Evolutionary conservation across 1,139 yeast genomes (phyloP).

Genomic region (Suhomyces kunorum): DNA sequence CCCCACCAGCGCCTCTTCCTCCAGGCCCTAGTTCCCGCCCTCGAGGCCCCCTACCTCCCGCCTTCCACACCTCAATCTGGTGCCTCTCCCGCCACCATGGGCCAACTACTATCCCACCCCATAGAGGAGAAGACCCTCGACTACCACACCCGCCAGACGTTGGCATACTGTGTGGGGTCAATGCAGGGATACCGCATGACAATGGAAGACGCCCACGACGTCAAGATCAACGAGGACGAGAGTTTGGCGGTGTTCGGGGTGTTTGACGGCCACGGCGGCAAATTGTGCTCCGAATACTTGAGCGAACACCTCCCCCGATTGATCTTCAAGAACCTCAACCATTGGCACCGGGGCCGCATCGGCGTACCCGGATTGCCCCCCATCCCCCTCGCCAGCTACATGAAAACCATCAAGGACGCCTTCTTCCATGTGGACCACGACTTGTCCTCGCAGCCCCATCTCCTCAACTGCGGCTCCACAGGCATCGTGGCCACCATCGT

Average conservation of each 20-base stretch:
- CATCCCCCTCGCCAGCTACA: slow-evolving; percentile 17
- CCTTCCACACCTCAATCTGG: neutral
- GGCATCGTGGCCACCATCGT: slow-evolving; percentile 59
- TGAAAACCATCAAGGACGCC: slow-evolving; percentile 48
- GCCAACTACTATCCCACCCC: slow-evolving; percentile 75
- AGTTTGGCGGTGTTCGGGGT: slow-evolving; percentile 64
- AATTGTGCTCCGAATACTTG: slow-evolving; percentile 56
- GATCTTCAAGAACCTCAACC: slow-evolving; percentile 33
- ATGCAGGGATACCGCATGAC: slow-evolving; percentile 79
- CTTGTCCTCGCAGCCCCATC: slow-evolving; percentile 44
- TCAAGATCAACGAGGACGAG: slow-evolving; percentile 44
- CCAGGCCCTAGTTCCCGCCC: neutral
- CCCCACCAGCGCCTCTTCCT: neutral
- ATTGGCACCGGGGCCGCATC: slow-evolving; percentile 5
- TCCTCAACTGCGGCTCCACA: slow-evolving; percentile 64
- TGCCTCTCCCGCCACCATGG: slow-evolving; percentile 44
- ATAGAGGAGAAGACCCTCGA: slow-evolving; percentile 66
- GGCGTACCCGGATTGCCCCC: slow-evolving; percentile 3
- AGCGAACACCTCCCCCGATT: slow-evolving; percentile 44
- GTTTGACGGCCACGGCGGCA: slow-evolving; percentile 83
- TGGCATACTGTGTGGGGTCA: slow-evolving; percentile 66
- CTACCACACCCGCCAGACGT: slow-evolving; percentile 40
- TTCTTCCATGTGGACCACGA: slow-evolving; percentile 61
- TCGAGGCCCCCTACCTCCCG: neutral
- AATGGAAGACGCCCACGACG: slow-evolving; percentile 77